Base-by-base conservation (phyloP, 306 rosid species). In the Canavalia ensiformis region DNA sequence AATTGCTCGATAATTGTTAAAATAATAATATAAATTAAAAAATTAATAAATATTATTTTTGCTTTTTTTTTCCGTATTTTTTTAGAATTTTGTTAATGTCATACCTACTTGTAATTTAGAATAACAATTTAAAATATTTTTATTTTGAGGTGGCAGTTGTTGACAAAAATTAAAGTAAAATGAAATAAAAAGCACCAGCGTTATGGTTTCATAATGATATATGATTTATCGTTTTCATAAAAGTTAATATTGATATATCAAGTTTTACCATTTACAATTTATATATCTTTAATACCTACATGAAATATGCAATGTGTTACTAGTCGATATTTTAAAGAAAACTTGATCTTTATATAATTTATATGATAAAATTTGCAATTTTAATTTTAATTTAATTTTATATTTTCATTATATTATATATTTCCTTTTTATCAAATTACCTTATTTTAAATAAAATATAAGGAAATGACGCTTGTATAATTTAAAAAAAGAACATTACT, bases 161-260 rank as follows among this genome's bases (percentile, higher is more conserved):
- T 41, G 66, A 18, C 25, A 6, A 1, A 13, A 30, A 34, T 63
- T 10, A 2, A 0, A 0, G 18, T 63, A 30, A 30, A 59, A 30
- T 1, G 18, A 51, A 30, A 4, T 28, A 1, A 45, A 12, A 59
- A 62, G 35, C 37, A 3, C 55, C 39, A 42, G 30, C n/a, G n/a
- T n/a, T n/a, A n/a, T 74, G 42, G 42, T 74, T 57, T 74, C 68
- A 39, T 57, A 28, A 42, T 57, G 68, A 57, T 45, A 57, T 39
- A 42, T 74, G 69, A 57, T 8, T 11, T 57, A 34, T 74, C 68
- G 45, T 30, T 74, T 74, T 74, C 79, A 30, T 11, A 44, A 44
- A 73, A 37, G 78, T 18, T 55, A 55, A 56, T 6, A 39, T 58
- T 58, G 79, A 74, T 74, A 58, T 56, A 56, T 72, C 64, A 52